These are phyloP conservation scores for Straminergon stramineum DNA, from an alignment of 225 moss, liverwort and hornwort species.

Conservation along the genomic window DNA sequence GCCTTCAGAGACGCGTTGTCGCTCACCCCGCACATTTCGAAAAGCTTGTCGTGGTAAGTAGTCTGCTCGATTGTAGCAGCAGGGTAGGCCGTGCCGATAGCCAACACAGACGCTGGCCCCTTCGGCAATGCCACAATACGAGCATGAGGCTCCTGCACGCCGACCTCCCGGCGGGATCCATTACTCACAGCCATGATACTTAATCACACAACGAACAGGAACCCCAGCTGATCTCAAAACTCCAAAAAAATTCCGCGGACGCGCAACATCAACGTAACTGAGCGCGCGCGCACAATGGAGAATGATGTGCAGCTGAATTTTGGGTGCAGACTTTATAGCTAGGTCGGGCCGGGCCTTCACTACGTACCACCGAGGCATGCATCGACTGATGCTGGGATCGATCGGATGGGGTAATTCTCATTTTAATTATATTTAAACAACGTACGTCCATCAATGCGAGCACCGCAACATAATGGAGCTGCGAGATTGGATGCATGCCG, in stretches of 20 bases:
- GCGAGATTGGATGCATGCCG: background rate
- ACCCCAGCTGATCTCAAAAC: background rate
- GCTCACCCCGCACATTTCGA: conserved; percentile 21
- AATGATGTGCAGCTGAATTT: background rate
- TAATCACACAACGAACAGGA: background rate
- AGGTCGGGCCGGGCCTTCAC: background rate
- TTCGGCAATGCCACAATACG: conserved; percentile 7
- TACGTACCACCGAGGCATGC: background rate
- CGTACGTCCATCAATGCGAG: background rate
- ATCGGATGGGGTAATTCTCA: no score
- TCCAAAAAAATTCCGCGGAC: background rate
- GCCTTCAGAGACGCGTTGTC: conserved; percentile 3
- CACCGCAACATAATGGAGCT: background rate
- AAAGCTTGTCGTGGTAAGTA: conserved; percentile 23
- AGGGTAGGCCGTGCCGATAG: conserved; percentile 20
- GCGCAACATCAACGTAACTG: background rate
- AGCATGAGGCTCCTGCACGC: background rate
- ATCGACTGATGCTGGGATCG: background rate
- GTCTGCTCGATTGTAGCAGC: conserved; percentile 12
- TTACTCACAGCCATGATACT: background rate
- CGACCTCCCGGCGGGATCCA: background rate
- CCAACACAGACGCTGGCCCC: conserved; percentile 25
- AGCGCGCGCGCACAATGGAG: background rate
- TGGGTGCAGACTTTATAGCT: background rate
- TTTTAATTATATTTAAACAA: background rate